Evolutionary conservation across 1,284 basidiomycete species (phyloP), one percentile per base, ranked within the genome.

Genomic region (Cystobasidiaceae sp.): DNA sequence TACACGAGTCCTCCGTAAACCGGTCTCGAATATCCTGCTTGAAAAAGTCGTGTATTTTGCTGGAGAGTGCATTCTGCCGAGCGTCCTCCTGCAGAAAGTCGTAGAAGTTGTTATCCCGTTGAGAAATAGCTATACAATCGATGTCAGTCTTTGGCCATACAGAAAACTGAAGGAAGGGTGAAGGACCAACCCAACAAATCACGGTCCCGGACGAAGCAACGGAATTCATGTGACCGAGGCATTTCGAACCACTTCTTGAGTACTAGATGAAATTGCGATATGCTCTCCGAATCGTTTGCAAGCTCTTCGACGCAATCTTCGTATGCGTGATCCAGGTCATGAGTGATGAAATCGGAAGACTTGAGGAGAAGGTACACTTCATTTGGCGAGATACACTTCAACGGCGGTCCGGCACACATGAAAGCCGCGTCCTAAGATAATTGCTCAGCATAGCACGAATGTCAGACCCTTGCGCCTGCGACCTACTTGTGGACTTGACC

Each of bases 301-400:
- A 63, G 66, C 1, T 39, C 56, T 15, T n/a, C n/a, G n/a, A n/a
- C n/a, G n/a, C 80, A 71, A 25, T 69, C 67, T 43, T 75, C 75
- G 19, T 72, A 70, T 3, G 76, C 80, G 4, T 79, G 73, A 68
- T 82, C 82, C 3, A 94, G 76, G 74, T 93, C 93, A 70, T 94
- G 89, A 6, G 84, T 82, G 48, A 92, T 81, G 71, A 96, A 96
- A 75, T 97, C 90, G 50, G 89, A 92, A 2, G 89, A 90, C 77
- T 98, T 98, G 69, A 98, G 82, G 0, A 96, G 79, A 48, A 97
- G 81, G 76, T 97, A 97, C 28, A 97, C 86, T 71, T 98, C 94
- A 3, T 87, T 84, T 0, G 93, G 91, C 1, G 85, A 84, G 6
- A 84, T 86, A 76, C 93, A 97, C 77, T 88, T 88, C 41, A 97